Evolutionary conservation across 257 asterid genomes (phyloP).

Genomic region (Perilla frutescens): DNA sequence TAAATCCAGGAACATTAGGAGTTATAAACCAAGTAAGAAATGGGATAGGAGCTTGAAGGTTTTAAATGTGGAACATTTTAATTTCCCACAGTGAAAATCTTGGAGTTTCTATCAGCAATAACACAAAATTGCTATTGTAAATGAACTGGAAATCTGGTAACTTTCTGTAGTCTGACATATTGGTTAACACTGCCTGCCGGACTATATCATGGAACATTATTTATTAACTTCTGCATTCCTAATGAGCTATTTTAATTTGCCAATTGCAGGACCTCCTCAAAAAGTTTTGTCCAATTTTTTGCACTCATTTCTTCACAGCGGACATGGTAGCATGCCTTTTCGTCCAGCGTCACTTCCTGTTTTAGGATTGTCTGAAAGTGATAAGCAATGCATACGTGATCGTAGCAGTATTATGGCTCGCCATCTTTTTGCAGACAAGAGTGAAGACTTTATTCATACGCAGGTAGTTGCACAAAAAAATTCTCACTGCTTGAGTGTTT

Average conservation of each 20-base stretch:
- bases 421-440: slow-evolving; percentile 92
- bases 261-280: slow-evolving; percentile 91
- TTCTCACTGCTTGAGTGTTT: slow-evolving; percentile 15
- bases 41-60: no score
- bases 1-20: no score
- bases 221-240: slow-evolving; percentile 30
- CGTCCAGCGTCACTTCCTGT: slow-evolving; percentile 85
- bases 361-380: slow-evolving; percentile 94
- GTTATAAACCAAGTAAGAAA: no score
- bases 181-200: slow-evolving; percentile 10
- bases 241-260: slow-evolving; percentile 30
- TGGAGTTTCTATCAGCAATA: no score
- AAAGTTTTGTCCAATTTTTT: slow-evolving; percentile 87
- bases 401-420: slow-evolving; percentile 99
- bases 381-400: slow-evolving; percentile 95
- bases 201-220: neutral
- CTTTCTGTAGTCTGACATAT: no score
- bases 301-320: slow-evolving; percentile 92
- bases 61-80: no score
- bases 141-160: no score
- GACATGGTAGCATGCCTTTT: slow-evolving; percentile 76
- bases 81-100: no score
- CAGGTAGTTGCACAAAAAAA: slow-evolving; percentile 56
- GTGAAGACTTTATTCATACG: slow-evolving; percentile 84
- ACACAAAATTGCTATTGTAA: no score